phyloP scores from a whole-genome alignment of 768 basidiomycete species.

The Psilocybe sp. region DNA sequence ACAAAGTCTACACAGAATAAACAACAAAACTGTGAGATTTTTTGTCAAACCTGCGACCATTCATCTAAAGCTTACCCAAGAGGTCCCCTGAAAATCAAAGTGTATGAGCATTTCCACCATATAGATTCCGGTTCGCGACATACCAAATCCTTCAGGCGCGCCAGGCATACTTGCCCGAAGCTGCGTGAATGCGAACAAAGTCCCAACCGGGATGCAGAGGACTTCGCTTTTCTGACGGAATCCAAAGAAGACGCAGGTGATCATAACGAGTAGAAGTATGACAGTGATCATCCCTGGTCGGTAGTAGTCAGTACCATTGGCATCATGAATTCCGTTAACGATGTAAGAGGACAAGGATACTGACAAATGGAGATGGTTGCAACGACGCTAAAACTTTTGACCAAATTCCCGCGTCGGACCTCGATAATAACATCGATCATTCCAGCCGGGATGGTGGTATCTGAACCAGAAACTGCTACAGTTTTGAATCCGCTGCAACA shows the following conservation, averaged over 20 bases:
- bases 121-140: slow-evolving; percentile 5
- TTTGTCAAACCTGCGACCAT: too few relatives aligned
- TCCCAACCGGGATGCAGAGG: slow-evolving; percentile 23
- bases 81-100: not conserved
- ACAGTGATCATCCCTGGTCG: slow-evolving; percentile 20
- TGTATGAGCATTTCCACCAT: too few relatives aligned
- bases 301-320: not conserved
- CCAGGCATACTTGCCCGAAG: slow-evolving; percentile 22
- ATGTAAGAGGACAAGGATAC: not conserved
- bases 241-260: slow-evolving; percentile 23
- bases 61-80: too few relatives aligned
- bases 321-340: too few relatives aligned
- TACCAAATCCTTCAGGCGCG: slow-evolving; percentile 21
- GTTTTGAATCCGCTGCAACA: slow-evolving; percentile 21
- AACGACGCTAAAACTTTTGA: slow-evolving; percentile 20
- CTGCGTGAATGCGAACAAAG: slow-evolving; percentile 23
- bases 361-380: slow-evolving; percentile 19
- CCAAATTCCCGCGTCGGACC: slow-evolving; percentile 17
- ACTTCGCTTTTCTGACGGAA: slow-evolving; percentile 21
- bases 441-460: slow-evolving; percentile 14
- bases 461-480: slow-evolving; percentile 8
- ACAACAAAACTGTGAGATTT: not conserved
- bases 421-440: slow-evolving; percentile 17
- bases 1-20: slow-evolving; percentile 14
- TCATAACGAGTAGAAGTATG: slow-evolving; percentile 22